Conservation (phyloP, 2,329 filamentous ascomycete species). For the Diaporthe citrichinensis region DNA sequence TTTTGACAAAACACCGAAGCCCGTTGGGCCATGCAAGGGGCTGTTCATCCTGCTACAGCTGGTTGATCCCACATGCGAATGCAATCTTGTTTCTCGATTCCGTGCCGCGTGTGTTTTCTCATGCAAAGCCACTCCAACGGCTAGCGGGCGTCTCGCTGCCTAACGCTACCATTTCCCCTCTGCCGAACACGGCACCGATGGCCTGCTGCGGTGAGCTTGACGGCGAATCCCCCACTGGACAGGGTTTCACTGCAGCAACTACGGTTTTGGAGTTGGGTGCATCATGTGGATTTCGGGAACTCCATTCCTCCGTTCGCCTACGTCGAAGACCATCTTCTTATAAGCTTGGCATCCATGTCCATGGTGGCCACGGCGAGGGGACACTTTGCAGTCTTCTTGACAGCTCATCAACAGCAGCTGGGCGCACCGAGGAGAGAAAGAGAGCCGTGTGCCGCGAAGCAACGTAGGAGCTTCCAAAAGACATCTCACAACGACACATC, state of each 20-base stretch:
- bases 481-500: not conserved
- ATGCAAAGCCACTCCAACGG: not conserved
- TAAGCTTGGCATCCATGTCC: not conserved
- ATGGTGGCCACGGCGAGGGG: not conserved
- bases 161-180: not conserved
- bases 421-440: not conserved
- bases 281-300: not conserved
- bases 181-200: constrained; percentile 3
- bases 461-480: not conserved
- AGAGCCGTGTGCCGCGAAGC: not conserved
- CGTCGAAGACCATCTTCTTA: not conserved
- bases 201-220: not conserved
- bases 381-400: not conserved
- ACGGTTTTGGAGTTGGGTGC: not conserved
- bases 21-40: not conserved
- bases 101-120: not conserved
- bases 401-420: not conserved
- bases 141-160: not conserved
- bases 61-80: not conserved
- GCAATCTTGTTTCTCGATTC: not conserved
- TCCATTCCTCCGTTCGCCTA: constrained; percentile 14
- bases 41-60: not conserved
- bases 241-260: not conserved
- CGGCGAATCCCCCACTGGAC: not conserved
- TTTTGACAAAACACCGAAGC: constrained; percentile 22